Evolutionary conservation across 495 filamentous ascomycete species (phyloP), one percentile per base, ranked within the genome.

Genomic region (Neurospora sp.): DNA sequence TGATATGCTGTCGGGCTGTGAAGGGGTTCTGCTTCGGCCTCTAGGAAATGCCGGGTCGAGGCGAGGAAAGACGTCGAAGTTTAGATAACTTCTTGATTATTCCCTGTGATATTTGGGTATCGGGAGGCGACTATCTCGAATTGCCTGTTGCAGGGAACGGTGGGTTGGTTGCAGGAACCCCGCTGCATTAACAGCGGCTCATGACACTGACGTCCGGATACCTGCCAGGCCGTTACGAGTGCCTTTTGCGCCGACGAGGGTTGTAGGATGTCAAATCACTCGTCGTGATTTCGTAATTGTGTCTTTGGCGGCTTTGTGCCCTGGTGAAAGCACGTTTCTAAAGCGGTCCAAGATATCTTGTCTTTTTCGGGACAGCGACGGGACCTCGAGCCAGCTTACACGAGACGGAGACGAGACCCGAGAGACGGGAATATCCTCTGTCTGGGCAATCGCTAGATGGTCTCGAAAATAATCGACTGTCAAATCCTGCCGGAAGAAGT

Each of bases 401-500:
- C n/a, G 9, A 53, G 45, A 14, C 9, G 20, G 9, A 27, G 20
- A 53, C 45, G 9, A 27, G 9, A 27, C 45, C 10, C 8, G 45
- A 53, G 20, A 0, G 3, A 53, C 0, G 20, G 45, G 9, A 12
- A 22, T 5, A 22, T 22, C n/a, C 9, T 53, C 45, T 10, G 45
- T 53, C 45, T 4, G 20, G 20, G 20, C 10, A 5, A 22, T 53
- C 45, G 45, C 45, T 14, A 3, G 0, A 3, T 59, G 1, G 0
- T 27, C 48, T 12, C 3, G 48, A 3, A 17, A 17, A 17, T 0
- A 35, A 35, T 59, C 48, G 0, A 8, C 31, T 2, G 27, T 65
- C 53, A 0, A 37, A 35, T 9, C 0, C 27, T 65, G 14, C 3
- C 0, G 7, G 5, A 31, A 3, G 7, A 0, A 0, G 31, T 31